Base-by-base conservation (phyloP, 2,329 filamentous ascomycete genomes). In the Aspergillus cejpii region DNA sequence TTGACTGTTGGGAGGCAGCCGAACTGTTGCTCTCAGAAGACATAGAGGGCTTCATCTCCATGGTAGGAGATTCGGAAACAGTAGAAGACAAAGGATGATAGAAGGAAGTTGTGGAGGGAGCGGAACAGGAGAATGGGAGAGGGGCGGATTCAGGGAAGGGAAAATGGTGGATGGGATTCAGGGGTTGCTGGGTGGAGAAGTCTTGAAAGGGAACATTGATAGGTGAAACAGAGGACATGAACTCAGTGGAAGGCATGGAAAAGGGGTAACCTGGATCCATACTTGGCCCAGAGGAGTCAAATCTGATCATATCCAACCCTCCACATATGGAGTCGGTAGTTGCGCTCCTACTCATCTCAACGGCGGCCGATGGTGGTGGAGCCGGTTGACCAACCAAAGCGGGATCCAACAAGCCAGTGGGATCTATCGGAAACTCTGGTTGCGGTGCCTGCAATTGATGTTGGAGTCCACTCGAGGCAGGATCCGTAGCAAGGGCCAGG, bases 31-130 rank as follows among this genome's bases (percentile, higher is more conserved):
- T 74, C 51, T 69, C 68, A 43, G 60, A 61, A 47, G 75, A 78
- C 57, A 68, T 55, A 51, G 73, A 73, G 59, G 68, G 69, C 59
- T 68, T 68, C 74, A 78, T 76, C 60, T 76, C 72, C 59, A 68
- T 62, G 54, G 64, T 64, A 17, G 64, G 61, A 62, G 64, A 69
- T 56, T 63, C 56, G 52, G 63, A 53, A 45, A 64, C 55, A 53
- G 55, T 61, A 46, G 56, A 54, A 39, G 60, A 53, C 7, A 45
- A 37, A 43, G 56, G 56, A 19, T 47, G 53, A 43, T 44, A 55
- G 45, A 61, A 61, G 20, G 62, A 55, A 26, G 60, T 60, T 34
- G 63, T 55, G 44, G 63, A 56, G 37, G 64, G 63, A 12, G 64
- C 64, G 26, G 67, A 67, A 43, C 60, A 61, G 41, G 61, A 66